Evolutionary conservation across 306 rosid species (phyloP), one percentile per base, ranked within the genome.

Genomic region (Trifolium fragiferum): DNA sequence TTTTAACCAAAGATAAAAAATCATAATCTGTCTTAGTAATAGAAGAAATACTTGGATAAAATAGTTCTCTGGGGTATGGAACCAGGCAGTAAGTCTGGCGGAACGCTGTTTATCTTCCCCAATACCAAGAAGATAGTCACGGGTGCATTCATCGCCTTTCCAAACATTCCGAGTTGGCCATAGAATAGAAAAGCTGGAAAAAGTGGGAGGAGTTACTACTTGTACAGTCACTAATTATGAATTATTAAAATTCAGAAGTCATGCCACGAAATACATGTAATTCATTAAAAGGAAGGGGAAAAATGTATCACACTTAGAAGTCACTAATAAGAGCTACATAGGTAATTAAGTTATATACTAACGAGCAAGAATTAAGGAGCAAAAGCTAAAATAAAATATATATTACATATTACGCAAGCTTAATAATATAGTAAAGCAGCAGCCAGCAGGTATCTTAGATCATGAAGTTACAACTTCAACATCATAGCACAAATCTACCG

Each of bases 21-120:
- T 60, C 84, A 47, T 16, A 72, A 65, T 49, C 16, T 44, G 51
- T 78, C 62, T 57, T 41, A 80, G 68, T 4, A 76, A 74, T 41
- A 12, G 77, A 67, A 65, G 75, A 72, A 68, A 65, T 93, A 93
- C 98, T 21, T 84, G 85, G 35, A 89, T 68, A 76, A 93, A 93
- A 80, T 88, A 93, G 70, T 88, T 89, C 78, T 89, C 84, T 20
- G 97, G 98, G 0, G 93, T 91, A 62, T 86, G 88, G 82, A 89
- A 93, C 97, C 97, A 93, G 76, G 98, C 93, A 54, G 94, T 89
- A 58, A 93, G 94, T 86, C 94, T 87, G 74, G 94, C 93, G 67
- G 98, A 93, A 35, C 93, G 93, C 78, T 93, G 97, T 73, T 87
- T 93, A 76, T 88, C 94, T 83, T 93, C 98, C 78, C 91, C 94